These are phyloP conservation scores for Exophiala oligosperma DNA, from an alignment of 2,329 filamentous ascomycete genomes.

Conservation along the genomic window DNA sequence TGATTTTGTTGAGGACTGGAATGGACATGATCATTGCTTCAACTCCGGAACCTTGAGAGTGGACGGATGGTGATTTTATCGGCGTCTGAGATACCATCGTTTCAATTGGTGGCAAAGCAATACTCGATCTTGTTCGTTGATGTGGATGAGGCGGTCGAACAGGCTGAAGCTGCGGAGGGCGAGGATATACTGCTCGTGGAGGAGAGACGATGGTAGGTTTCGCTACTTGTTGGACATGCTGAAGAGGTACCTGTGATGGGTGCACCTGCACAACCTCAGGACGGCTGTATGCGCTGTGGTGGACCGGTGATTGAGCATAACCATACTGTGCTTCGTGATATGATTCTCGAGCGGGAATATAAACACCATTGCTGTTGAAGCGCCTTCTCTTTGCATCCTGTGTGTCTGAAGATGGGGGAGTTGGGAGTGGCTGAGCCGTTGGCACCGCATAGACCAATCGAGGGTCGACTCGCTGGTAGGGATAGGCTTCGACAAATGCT, in stretches of 20 bases:
- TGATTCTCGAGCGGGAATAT: slow-evolving; percentile 43
- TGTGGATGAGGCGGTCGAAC: slow-evolving; percentile 45
- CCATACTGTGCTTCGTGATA: slow-evolving; percentile 18
- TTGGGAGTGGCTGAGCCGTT: slow-evolving; percentile 18
- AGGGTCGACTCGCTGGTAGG: slow-evolving; percentile 26
- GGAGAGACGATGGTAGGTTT: slow-evolving; percentile 28
- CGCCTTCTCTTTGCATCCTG: slow-evolving; percentile 65
- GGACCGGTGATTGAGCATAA: slow-evolving; percentile 38
- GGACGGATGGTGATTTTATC: slow-evolving; percentile 26
- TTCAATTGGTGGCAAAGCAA: slow-evolving; percentile 57
- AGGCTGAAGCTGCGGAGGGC: slow-evolving; percentile 28
- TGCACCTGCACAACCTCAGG: slow-evolving; percentile 20
- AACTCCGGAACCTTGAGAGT: slow-evolving; percentile 37
- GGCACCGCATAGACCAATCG: slow-evolving; percentile 24
- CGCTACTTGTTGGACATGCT: slow-evolving; percentile 8
- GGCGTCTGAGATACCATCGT: slow-evolving; percentile 34
- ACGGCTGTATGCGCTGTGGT: slow-evolving; percentile 31
- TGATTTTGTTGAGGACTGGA: slow-evolving; percentile 72
- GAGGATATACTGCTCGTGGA: slow-evolving; percentile 21
- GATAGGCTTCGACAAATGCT: slow-evolving; percentile 13
- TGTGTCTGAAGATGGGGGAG: slow-evolving; percentile 22
- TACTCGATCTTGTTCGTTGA: slow-evolving; percentile 41
- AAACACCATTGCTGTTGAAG: slow-evolving; percentile 49
- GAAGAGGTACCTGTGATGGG: slow-evolving; percentile 5
- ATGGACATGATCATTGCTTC: slow-evolving; percentile 76